Base-by-base conservation (phyloP, 805 yeast species). In the Metschnikowia kofuensis region DNA sequence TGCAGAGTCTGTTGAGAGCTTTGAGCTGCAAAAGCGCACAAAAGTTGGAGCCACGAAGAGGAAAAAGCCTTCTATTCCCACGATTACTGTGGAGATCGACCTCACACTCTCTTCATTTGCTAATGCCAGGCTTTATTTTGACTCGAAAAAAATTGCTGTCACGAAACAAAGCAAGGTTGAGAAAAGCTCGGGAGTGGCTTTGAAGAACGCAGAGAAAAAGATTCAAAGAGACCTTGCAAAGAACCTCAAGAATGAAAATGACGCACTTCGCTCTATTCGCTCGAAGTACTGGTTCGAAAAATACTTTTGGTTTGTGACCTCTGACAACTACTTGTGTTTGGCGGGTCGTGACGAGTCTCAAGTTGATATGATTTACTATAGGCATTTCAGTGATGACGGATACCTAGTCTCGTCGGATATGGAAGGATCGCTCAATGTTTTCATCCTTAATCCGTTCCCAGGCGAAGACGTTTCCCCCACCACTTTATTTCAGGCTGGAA, bases 231-330 rank as follows among this genome's bases (percentile, higher is more conserved):
- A 91, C 59, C 68, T 91, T 59, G 80, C 81, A 47, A 80, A 78
- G 56, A 77, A 78, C 43, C 68, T 87, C 50, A 77, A 77, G 43
- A 81, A 80, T 50, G 82, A 84, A 40, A 56, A 57, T 43, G 77
- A 73, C 28, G 62, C 70, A 7, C 68, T 85, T 48, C 83, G 79
- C 52, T 82, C 79, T 35, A 70, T 87, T 31, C 77, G 97, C 41
- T 74, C 79, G 5, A 89, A 89, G 41, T 84, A 75, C 62, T 91
- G 97, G 88, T 94, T 94, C 70, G 99, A 94, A 63, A 94, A 92
- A 66, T 92, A 85, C 65, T 82, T 77, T 60, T 94, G 99, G 99
- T 94, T 94, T 61, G 74, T 91, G n/a, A 80, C 97, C 0, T 83
- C 85, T 55, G 98, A 92, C 62, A 91, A 94, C 0, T 90, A 87